Evolutionary conservation across 495 filamentous ascomycete genomes (phyloP), one percentile per base, ranked within the genome.

Genomic region (Aspergillus indologenus): DNA sequence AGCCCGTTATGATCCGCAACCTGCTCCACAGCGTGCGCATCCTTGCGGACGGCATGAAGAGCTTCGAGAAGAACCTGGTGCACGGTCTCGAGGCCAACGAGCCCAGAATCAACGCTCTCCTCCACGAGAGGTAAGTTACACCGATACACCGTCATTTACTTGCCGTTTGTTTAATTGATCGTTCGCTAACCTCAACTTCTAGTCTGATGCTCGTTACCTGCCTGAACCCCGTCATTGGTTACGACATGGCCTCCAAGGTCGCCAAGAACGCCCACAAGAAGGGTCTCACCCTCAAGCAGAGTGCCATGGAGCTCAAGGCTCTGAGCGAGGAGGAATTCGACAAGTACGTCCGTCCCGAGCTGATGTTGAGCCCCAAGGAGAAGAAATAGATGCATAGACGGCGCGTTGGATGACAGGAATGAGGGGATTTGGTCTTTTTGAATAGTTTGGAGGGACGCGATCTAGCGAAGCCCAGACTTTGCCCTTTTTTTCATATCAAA

Each of bases 211-310:
- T 98, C 57, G 94, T 98, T 43, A 98, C 94, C 53, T 98, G 95
- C 81, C 79, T 98, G 63, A 98, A 98, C 82, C 93, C 92, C 57
- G 90, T 97, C 71, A 98, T 98, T 72, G 94, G 94, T 34, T 98
- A 98, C 77, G 94, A 98, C 70, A 94, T 92, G 88, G 94, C 94
- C 48, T 90, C 85, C 71, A 97, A 96, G 81, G 93, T 97, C 15
- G 94, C 94, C 63, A 98, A 98, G 89, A 94, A 98, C 71, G 94
- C 94, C 19, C 94, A 98, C 81, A 96, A 97, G 87, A 98, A 97
- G 85, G 91, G 91, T 26, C 74, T 90, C 58, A 96, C 90, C 21
- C 82, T 98, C 45, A 97, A 97, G 80, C 80, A 92, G 76, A 91
- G 88, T 62, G 93, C 95, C 46, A 84, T 98, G 85, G 90, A 98